Base-by-base conservation (phyloP, 2,329 filamentous ascomycete species). In the Gnomoniopsis sp. region DNA sequence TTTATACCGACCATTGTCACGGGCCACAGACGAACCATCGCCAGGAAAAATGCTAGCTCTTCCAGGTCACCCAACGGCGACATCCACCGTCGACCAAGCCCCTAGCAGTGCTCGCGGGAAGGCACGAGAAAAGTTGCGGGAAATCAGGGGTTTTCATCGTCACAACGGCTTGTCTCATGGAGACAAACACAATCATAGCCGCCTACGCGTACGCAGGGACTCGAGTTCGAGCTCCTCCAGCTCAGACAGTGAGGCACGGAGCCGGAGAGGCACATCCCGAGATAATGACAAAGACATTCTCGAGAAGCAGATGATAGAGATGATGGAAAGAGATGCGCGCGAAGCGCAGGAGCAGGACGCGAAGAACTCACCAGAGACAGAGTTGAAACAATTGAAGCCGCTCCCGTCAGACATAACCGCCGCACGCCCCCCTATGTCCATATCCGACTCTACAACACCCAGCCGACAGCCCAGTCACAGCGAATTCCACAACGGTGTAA, bases 181-280 rank as follows among this genome's bases (percentile, higher is more conserved):
- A 3, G 53, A 55, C 14, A 55, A 55, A 22, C 76, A 81, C 59
- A 78, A 77, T 44, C 79, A 82, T 34, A 79, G 83, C 54, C 80
- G 84, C 59, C 72, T 80, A 30, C 78, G 78, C 50, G 77, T 81
- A 33, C 78, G 80, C 52, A 78, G 77, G 54, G 77, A 77, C 12
- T 86, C 84, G 11, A 70, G 77, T 11, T 89, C 88, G 0, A 85
- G 86, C 55, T 79, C 80, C 4, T 88, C 87, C 6, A 82, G 82
- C 30, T 84, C 78, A 49, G 84, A 86, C 46, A 77, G 73, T 57
- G 79, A 81, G 49, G 65, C 58, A 8, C 72, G 72, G 26, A 74
- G 69, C 22, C 77, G 78, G 41, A 75, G 70, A 17, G 77, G 75
- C 12, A 84, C 80, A 1, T 74, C 79, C 56, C 78, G 77, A 49